These are phyloP conservation scores for Dendryphion nanum DNA, from an alignment of 2,329 filamentous ascomycete species.

Conservation along the genomic window DNA sequence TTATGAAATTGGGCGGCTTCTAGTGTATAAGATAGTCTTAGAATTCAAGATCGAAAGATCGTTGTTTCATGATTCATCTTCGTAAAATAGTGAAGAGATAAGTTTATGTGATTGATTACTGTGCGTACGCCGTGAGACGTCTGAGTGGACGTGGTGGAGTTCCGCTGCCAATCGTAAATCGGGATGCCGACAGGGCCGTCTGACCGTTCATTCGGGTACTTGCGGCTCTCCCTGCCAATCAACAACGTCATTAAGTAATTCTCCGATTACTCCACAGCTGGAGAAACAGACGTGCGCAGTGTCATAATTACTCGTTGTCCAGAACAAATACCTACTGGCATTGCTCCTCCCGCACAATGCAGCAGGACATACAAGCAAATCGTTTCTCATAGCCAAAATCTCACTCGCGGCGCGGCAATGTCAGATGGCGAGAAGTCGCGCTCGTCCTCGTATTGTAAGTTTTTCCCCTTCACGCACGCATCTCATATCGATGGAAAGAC, in stretches of 20 bases:
- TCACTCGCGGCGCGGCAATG: slow-evolving; percentile 43
- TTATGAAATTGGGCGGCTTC: too few species aligned
- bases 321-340: neutral
- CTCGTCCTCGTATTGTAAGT: slow-evolving; percentile 52
- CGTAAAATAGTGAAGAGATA: too few species aligned
- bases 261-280: slow-evolving; percentile 1
- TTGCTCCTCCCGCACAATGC: slow-evolving; percentile 14
- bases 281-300: neutral
- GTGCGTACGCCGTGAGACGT: too few species aligned
- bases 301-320: neutral
- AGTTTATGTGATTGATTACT: too few species aligned
- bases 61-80: too few species aligned
- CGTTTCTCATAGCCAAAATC: slow-evolving; percentile 12
- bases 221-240: neutral
- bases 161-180: too few species aligned
- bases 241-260: slow-evolving; percentile 8
- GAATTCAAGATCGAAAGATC: too few species aligned
- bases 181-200: slow-evolving; percentile 5
- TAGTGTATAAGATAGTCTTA: too few species aligned
- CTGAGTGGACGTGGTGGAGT: too few species aligned
- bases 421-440: slow-evolving; percentile 51
- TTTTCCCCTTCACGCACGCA: neutral
- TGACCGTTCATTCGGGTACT: slow-evolving; percentile 2
- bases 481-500: neutral
- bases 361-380: slow-evolving; percentile 3